Conservation (phyloP, 257 asterid species). For the Salvia splendens region DNA sequence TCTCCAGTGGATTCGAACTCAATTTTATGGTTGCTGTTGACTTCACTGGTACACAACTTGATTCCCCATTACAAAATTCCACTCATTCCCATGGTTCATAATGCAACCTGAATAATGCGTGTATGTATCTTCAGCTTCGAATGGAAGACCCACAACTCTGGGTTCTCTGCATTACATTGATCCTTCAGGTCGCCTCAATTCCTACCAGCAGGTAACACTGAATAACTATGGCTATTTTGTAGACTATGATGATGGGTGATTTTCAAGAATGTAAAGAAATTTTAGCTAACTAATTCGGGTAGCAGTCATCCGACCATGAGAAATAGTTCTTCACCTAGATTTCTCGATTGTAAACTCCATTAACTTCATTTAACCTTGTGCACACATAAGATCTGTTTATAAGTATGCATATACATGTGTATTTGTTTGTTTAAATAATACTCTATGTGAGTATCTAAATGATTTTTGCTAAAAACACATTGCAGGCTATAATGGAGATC, state of each 20-base stretch:
- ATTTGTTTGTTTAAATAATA: neutral
- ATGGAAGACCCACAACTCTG: slow-evolving; percentile 60
- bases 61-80: neutral
- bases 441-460: neutral
- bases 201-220: slow-evolving; percentile 71
- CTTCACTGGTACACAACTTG: slow-evolving; percentile 60
- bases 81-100: neutral
- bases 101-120: slow-evolving; percentile 18
- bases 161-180: slow-evolving; percentile 68
- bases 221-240: neutral
- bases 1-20: slow-evolving; percentile 84
- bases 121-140: slow-evolving; percentile 53
- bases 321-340: neutral
- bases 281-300: neutral
- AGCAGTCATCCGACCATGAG: neutral
- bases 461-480: slow-evolving; percentile 12
- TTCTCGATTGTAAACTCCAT: neutral
- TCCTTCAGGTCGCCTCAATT: slow-evolving; percentile 60
- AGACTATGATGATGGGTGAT: slow-evolving; percentile 12
- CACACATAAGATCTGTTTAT: neutral
- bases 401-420: neutral
- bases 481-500: slow-evolving; percentile 76
- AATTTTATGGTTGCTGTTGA: slow-evolving; percentile 87
- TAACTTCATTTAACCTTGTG: neutral
- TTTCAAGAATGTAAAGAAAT: neutral